These are phyloP conservation scores for Rehmannia glutinosa DNA, from an alignment of 257 asterid species.

Conservation along the genomic window DNA sequence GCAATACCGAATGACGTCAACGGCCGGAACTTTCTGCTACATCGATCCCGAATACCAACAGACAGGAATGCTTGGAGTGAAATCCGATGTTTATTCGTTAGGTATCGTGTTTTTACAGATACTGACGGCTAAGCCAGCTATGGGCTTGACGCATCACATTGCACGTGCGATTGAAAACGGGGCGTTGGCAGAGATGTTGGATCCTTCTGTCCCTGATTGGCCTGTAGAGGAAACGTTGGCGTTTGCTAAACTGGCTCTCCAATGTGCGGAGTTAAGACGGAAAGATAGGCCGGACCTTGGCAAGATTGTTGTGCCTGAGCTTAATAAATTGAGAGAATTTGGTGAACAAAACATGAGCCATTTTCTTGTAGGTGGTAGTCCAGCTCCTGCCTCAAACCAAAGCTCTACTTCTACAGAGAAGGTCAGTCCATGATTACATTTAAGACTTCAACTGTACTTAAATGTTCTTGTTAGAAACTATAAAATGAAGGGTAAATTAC, in stretches of 20 bases:
- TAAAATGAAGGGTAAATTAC: no score
- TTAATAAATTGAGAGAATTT: conserved; percentile 47
- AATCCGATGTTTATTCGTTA: conserved; percentile 77
- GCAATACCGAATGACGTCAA: conserved; percentile 71
- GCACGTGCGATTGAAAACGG: conserved; percentile 44
- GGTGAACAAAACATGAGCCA: conserved; percentile 44
- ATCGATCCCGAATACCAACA: conserved; percentile 94
- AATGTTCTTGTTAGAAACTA: no score
- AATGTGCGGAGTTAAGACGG: conserved; percentile 71
- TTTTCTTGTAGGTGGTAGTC: conserved; percentile 27
- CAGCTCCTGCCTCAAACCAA: conserved; percentile 34
- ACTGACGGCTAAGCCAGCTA: conserved; percentile 66
- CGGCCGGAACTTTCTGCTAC: conserved; percentile 90
- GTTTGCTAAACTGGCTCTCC: conserved; percentile 58
- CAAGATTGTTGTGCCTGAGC: conserved; percentile 58
- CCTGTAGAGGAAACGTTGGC: conserved; percentile 52
- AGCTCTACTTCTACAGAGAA: conserved; percentile 24
- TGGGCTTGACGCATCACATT: conserved; percentile 62
- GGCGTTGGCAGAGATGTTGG: conserved; percentile 47
- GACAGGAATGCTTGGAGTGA: conserved; percentile 84
- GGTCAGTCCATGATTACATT: conserved; percentile 19
- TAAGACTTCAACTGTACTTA: neutral
- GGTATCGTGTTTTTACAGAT: conserved; percentile 70
- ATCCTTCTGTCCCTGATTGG: conserved; percentile 71
- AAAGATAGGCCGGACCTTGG: conserved; percentile 88